These are phyloP conservation scores for Urtica urens DNA, from an alignment of 306 rosid species.

Conservation along the genomic window DNA sequence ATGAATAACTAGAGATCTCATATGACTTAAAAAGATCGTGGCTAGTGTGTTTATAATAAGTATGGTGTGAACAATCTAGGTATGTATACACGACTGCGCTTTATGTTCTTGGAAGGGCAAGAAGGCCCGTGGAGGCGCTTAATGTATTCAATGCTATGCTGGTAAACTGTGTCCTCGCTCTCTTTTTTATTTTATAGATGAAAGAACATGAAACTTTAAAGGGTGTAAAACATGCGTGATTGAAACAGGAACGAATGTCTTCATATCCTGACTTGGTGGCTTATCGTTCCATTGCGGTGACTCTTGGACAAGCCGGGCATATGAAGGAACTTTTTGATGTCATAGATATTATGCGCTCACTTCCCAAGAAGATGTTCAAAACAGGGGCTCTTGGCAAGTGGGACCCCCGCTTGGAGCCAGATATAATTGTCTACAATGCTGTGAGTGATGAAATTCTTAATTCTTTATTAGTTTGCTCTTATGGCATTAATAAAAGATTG, in stretches of 20 bases:
- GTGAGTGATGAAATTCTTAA: too few species aligned
- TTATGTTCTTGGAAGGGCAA: slow-evolving; percentile 79
- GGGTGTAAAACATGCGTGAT: too few species aligned
- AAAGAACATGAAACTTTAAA: too few species aligned
- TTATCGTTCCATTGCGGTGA: slow-evolving; percentile 74
- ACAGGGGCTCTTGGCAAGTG: slow-evolving; percentile 61
- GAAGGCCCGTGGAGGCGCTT: slow-evolving; percentile 88
- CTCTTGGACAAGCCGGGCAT: slow-evolving; percentile 93
- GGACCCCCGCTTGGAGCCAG: slow-evolving; percentile 93
- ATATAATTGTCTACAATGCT: slow-evolving; percentile 65
- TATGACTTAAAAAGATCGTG: slow-evolving; percentile 1
- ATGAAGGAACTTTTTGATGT: slow-evolving; percentile 89
- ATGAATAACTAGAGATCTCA: too few species aligned
- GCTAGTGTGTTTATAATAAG: not conserved
- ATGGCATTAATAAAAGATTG: too few species aligned
- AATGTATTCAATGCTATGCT: slow-evolving; percentile 72
- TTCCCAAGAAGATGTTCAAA: slow-evolving; percentile 72
- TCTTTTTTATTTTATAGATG: slow-evolving; percentile 3
- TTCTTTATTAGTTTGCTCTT: too few species aligned
- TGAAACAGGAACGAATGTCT: slow-evolving; percentile 71
- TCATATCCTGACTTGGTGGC: slow-evolving; percentile 89
- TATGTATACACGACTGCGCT: slow-evolving; percentile 77
- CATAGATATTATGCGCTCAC: slow-evolving; percentile 73
- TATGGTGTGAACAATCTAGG: slow-evolving; percentile 27
- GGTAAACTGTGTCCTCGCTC: slow-evolving; percentile 28